A percentile compares a stretch with the other conserved stretches of the same genome.
Evolutionary conservation across 148 eudicot species (phyloP).

Genomic region (Gaultheria prostrata): DNA sequence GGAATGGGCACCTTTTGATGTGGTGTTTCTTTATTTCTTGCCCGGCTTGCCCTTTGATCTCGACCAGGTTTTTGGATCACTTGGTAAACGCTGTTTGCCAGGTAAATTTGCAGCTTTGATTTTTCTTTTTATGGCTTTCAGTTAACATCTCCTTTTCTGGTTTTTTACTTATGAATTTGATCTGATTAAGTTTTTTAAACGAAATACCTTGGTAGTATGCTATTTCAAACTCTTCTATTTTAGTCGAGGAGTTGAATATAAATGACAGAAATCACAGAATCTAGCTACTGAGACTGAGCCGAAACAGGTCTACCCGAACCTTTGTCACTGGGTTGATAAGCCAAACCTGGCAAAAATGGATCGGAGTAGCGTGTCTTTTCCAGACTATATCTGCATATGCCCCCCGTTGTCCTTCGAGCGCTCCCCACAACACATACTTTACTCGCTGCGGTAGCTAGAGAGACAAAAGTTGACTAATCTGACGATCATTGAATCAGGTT

Average conservation of each 20-base stretch:
- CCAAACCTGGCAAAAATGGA: too few relatives aligned
- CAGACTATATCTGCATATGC: too few relatives aligned
- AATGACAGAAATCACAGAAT: background rate
- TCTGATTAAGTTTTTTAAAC: background rate
- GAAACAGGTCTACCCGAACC: too few relatives aligned
- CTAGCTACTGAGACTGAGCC: too few relatives aligned
- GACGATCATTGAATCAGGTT: too few relatives aligned
- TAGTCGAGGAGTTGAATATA: background rate
- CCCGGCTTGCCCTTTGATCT: conserved; percentile 79
- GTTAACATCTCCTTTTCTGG: background rate
- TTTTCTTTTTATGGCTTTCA: background rate
- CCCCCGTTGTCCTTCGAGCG: too few relatives aligned
- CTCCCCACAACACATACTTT: too few relatives aligned
- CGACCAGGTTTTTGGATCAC: conserved; percentile 55
- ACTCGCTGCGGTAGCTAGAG: too few relatives aligned
- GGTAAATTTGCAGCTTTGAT: conserved; percentile 37
- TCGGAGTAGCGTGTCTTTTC: too few relatives aligned
- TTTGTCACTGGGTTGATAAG: too few relatives aligned
- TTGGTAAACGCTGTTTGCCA: conserved; percentile 61
- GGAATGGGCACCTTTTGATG: conserved; percentile 85
- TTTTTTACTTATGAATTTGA: background rate
- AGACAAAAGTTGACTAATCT: too few relatives aligned
- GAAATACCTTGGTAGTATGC: background rate
- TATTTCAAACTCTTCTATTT: background rate
- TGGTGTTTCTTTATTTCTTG: conserved; percentile 73